Conservation (phyloP, 140 eudicot genomes). For the Anethum foeniculum region DNA sequence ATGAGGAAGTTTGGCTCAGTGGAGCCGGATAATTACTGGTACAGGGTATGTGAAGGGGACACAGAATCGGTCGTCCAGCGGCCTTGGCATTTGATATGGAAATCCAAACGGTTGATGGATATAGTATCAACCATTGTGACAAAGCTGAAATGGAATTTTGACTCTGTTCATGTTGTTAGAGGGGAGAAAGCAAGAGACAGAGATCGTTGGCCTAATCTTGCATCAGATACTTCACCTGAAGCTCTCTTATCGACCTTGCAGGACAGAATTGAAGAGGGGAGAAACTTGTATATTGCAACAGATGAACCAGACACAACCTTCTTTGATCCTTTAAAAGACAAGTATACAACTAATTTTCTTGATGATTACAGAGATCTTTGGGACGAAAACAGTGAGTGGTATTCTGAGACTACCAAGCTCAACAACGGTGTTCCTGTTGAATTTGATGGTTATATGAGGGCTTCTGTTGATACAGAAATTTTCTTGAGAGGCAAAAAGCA, state of each 20-base stretch:
- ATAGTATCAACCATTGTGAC: constrained; percentile 66
- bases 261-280: constrained; percentile 63
- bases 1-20: constrained; percentile 85
- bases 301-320: constrained; percentile 61
- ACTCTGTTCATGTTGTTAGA: constrained; percentile 83
- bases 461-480: constrained; percentile 88
- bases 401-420: constrained; percentile 56
- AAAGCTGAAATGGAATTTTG: constrained; percentile 80
- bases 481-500: constrained; percentile 93
- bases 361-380: constrained; percentile 61
- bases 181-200: constrained; percentile 70
- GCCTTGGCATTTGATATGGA: constrained; percentile 90
- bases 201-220: constrained; percentile 86
- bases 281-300: constrained; percentile 69
- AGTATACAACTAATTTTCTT: constrained; percentile 33
- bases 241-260: constrained; percentile 51
- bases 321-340: constrained; percentile 79
- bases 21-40: constrained; percentile 91
- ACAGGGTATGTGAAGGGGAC: constrained; percentile 91
- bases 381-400: constrained; percentile 81
- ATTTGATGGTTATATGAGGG: constrained; percentile 92
- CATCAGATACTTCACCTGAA: constrained; percentile 67
- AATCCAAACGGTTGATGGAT: constrained; percentile 75
- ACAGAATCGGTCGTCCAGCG: constrained; percentile 61
- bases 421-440: constrained; percentile 80